Base-by-base conservation (phyloP, 495 filamentous ascomycete genomes). In the Penicillium waksmanii region DNA sequence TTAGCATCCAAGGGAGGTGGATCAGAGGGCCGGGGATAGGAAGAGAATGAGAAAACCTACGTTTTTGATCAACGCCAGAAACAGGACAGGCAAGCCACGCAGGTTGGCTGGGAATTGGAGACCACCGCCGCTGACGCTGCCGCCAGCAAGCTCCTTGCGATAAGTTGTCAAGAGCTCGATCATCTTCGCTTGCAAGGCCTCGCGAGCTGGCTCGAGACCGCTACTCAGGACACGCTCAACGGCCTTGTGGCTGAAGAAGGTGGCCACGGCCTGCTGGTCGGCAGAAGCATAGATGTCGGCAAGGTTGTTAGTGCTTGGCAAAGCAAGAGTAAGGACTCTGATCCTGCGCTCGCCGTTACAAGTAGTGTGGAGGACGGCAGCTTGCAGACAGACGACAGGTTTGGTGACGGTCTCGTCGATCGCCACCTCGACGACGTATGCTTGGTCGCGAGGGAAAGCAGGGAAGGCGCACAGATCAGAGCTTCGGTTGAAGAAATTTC, bases 401-500 rank as follows among this genome's bases (percentile, higher is more conserved):
- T 96, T 96, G n/a, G 87, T 87, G 56, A 98, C 79, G 36, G 86
- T 91, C 77, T 98, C 95, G 72, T 98, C 95, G 61, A 98, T 97
- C 8, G 95, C 94, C 54, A 98, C 96, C 69, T 98, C 95, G 36
- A 98, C 95, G n/a, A 98, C 95, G 70, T 98, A 98, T 48, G 89
- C 90, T 69, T 98, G 95, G 69, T 98, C 95, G 69, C 95, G 86
- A 18, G 95, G 95, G 81, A 98, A 97, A 5, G 96, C 95, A 2
- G 94, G 94, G 82, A 98, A 98, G 21, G 94, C 94, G 70, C 94
- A 97, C 50, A 98, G 87, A 76, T 98, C 96, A 17, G 92, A 96
- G 68, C 89, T 93, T 56, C 95, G 85, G 76, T 98, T 98, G 83
- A 98, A 98, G 77, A 98, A 98, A 75, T 98, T 98, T 60, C 95